Evolutionary conservation across 225 moss, liverwort and hornwort genomes (phyloP), one percentile per base, ranked within the genome.

Genomic region (Marchantia polymorpha): DNA sequence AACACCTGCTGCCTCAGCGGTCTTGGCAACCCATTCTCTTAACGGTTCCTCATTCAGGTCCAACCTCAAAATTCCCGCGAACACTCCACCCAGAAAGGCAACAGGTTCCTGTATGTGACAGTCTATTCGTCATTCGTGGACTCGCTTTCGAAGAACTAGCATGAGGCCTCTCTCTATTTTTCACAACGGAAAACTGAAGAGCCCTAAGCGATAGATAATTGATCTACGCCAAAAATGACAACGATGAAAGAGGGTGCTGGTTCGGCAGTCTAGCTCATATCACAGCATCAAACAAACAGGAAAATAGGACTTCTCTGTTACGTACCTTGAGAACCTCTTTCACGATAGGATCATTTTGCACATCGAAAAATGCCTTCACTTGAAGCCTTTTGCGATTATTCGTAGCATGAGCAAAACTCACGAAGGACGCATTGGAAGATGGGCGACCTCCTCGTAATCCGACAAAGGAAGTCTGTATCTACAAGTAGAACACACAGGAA

Each of bases 1-100:
- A 22, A 94, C 64, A 77, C 94, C 94, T 31, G 96, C 96, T 30
- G 96, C 93, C 90, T 92, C 92, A 22, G 94, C 91, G 75, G 96
- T 97, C 71, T 89, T 92, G 53, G 94, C 93, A 75, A 97, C 89
- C 96, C 96, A 97, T 54, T 94, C 93, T 82, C 86, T 90, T 72
- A 97, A 76, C 30, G 96, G 96, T 64, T 97, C 96, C 84, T 97
- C 96, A 51, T 93, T 94, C 52, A 97, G 82, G 84, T 97, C 96
- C 77, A 97, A 84, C 78, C 96, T 90, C 63, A 97, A 86, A 79
- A 97, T 77, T 15, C 96, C 96, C 79, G 96, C 96, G 77, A 97
- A 97, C 51, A 94, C 55, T 70, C 96, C 96, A 12, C 94, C 96
- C 50, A 97, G 78, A 52, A 97, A 97, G 58, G 96, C 96, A 76